These are phyloP conservation scores for Eutypella sp. DNA, from an alignment of 2,329 filamentous ascomycete genomes.

Conservation along the genomic window DNA sequence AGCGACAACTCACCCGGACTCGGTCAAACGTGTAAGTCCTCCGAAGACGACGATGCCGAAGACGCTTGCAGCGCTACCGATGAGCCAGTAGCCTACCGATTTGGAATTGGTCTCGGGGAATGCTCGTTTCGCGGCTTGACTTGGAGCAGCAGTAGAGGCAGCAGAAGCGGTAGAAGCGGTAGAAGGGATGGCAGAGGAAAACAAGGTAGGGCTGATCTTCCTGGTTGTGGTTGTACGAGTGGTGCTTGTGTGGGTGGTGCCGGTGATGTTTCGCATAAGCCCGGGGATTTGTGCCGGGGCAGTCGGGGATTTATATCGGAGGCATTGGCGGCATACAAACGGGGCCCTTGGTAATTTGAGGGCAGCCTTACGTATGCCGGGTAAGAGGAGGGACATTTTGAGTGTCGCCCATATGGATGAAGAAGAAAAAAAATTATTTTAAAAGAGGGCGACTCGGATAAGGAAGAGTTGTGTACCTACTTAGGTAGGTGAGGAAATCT, in stretches of 20 bases:
- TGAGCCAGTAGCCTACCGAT: slow-evolving; percentile 82
- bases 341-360: slow-evolving; percentile 34
- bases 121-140: slow-evolving; percentile 29
- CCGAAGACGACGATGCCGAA: slow-evolving; percentile 97
- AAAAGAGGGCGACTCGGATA: no score
- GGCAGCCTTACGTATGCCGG: slow-evolving; percentile 36
- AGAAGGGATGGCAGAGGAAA: slow-evolving; percentile 8
- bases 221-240: slow-evolving; percentile 21
- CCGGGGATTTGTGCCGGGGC: slow-evolving; percentile 36
- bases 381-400: slow-evolving; percentile 38
- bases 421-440: not conserved
- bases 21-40: slow-evolving; percentile 86
- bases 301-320: slow-evolving; percentile 21
- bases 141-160: no score
- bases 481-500: no score
- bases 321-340: slow-evolving; percentile 47
- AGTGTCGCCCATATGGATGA: not conserved
- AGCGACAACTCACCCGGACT: slow-evolving; percentile 73
- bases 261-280: slow-evolving; percentile 34
- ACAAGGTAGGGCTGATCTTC: slow-evolving; percentile 5
- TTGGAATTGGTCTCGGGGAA: slow-evolving; percentile 65
- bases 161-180: no score
- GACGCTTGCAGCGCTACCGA: slow-evolving; percentile 86
- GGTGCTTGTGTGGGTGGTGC: slow-evolving; percentile 20
- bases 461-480: no score